Base-by-base conservation (phyloP, 768 basidiomycete genomes). In the Boletus subcaerulescens region DNA sequence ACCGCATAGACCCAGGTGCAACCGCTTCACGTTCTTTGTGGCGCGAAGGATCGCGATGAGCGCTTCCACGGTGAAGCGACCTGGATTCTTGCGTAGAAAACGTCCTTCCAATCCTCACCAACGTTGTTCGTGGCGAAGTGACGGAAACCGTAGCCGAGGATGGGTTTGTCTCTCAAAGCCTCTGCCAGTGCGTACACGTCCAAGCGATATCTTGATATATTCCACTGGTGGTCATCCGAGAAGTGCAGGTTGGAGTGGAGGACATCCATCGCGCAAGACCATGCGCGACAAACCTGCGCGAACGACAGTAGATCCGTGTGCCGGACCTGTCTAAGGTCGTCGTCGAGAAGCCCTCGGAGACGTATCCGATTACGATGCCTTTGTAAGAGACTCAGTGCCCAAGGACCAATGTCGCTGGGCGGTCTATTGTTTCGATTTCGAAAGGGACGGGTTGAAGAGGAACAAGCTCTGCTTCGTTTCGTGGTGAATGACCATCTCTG, bases 371-470 rank as follows among this genome's bases (percentile, higher is more conserved):
- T 98, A 91, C 72, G 88, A 93, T 0, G 77, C 79, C 0, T 98
- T 98, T 69, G 41, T 92, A 47, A 68, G 36, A 1, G 82, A 86
- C 62, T 77, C n/a, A n/a, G n/a, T 98, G 53, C 93, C 95, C 1
- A 82, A 86, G 68, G 64, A 64, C 29, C 82, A 87, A 57, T 91
- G 89, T 66, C 77, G 89, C 73, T 99, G 85, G 83, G 95, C 89
- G n/a, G 81, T 98, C 22, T 96, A 93, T 65, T 94, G 98, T 71
- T 87, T 95, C 58, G 86, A 91, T 62, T 98, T 80, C 64, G 80
- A 87, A 75, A 85, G 77, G 50, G 86, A 77, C 10, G 87, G 76
- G 15, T 12, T 10, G 36, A 85, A 80, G 74, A 81, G 94, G 73
- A 93, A 85, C 78, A 98, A 97, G 78, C 76, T 98, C 53, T 71